phyloP scores from a whole-genome alignment of 1,139 yeast species.

The Hemisphaericaspora xylofermentans region DNA sequence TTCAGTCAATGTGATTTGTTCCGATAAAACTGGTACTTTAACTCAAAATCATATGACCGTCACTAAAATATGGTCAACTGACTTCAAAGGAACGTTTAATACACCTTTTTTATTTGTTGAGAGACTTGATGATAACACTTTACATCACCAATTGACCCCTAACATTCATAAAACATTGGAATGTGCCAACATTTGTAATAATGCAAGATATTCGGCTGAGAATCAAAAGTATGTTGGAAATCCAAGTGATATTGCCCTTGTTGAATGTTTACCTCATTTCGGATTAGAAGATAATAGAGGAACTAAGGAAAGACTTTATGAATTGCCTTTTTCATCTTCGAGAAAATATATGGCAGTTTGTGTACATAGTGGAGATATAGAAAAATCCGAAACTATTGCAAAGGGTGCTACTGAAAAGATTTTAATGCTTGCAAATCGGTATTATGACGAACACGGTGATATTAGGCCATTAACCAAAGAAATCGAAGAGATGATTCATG shows the following conservation, averaged over 20 bases:
- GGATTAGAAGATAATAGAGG: conserved; percentile 70
- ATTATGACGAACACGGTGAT: conserved; percentile 57
- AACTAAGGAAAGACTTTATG: conserved; percentile 57
- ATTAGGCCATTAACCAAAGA: conserved; percentile 53
- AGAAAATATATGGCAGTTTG: conserved; percentile 90
- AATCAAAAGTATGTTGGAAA: conserved; percentile 78
- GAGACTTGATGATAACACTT: conserved; percentile 38
- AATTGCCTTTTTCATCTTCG: conserved; percentile 79
- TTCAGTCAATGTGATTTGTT: conserved; percentile 90
- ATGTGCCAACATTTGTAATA: conserved; percentile 79
- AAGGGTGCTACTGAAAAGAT: conserved; percentile 90
- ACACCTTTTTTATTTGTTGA: conserved; percentile 50
- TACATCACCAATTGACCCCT: conserved; percentile 46
- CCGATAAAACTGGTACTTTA: conserved; percentile 86
- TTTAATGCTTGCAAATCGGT: conserved; percentile 59
- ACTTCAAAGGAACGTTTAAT: conserved; percentile 56
- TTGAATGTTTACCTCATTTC: conserved; percentile 71
- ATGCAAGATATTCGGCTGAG: conserved; percentile 68
- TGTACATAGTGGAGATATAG: conserved; percentile 55
- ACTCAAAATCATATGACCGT: conserved; percentile 95
- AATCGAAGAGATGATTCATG: conserved; percentile 42
- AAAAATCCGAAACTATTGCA: conserved; percentile 59
- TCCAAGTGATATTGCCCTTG: conserved; percentile 89
- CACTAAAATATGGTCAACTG: conserved; percentile 79
- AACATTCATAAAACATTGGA: conserved; percentile 58